Percentiles rank a stretch among this genome's conserved stretches.
Evolutionary conservation across 2,329 filamentous ascomycete genomes (phyloP).

Genomic region (Ceratocystis variospora): DNA sequence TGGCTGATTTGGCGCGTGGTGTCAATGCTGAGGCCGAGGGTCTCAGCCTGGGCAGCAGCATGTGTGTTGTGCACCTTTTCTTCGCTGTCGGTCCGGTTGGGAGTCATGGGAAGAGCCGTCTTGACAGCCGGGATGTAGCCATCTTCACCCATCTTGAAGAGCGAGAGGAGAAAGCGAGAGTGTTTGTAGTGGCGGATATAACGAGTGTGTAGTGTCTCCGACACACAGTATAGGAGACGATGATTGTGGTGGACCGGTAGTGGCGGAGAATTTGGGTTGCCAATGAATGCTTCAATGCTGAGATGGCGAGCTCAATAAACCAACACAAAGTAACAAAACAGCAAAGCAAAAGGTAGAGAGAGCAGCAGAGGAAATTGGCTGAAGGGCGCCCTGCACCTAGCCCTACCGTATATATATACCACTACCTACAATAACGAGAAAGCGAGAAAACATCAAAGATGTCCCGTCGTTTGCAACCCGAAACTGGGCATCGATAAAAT

Average conservation of each 20-base stretch:
- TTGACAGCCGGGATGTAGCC: constrained; percentile 11
- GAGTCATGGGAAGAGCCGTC: constrained; percentile 7
- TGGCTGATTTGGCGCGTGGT: constrained; percentile 14
- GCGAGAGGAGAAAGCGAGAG: not conserved
- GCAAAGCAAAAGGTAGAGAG: not conserved
- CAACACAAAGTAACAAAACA: not conserved
- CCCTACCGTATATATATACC: not conserved
- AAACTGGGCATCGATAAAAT: not conserved
- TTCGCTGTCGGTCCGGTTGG: constrained; percentile 11
- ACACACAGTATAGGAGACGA: not conserved
- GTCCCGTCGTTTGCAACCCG: not conserved
- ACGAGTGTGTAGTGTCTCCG: not conserved
- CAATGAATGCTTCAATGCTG: not conserved
- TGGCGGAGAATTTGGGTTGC: not conserved
- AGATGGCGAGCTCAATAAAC: not conserved
- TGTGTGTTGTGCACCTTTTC: constrained; percentile 11
- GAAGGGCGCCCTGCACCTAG: not conserved
- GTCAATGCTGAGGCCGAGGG: constrained; percentile 15
- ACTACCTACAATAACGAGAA: not conserved
- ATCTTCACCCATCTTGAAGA: constrained; percentile 14
- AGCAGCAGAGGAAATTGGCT: not conserved
- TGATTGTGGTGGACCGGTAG: not conserved
- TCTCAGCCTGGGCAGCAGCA: constrained; percentile 15
- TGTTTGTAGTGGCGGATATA: not conserved
- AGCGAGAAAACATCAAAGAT: constrained; percentile 2